A percentile compares a stretch with the other conserved stretches of the same genome.
phyloP scores from a whole-genome alignment of 305 asterid species.

The Fraxinus baroniana region DNA sequence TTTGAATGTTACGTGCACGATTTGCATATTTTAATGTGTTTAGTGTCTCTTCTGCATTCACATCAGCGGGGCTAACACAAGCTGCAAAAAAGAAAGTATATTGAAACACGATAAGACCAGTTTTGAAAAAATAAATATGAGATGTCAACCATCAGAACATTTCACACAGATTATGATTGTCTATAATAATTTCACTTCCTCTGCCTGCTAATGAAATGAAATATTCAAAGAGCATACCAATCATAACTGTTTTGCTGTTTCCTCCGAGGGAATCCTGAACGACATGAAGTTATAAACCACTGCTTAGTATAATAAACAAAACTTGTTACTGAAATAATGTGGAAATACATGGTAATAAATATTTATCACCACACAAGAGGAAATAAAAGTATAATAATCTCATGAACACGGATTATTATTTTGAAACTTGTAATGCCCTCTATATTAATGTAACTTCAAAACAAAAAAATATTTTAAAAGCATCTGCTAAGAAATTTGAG shows the following conservation, averaged over 20 bases:
- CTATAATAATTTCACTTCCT: background rate
- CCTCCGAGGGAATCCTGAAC: constrained; percentile 96
- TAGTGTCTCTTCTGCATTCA: constrained; percentile 66
- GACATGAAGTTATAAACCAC: constrained; percentile 13
- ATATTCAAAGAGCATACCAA: constrained; percentile 51
- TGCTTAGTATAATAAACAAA: constrained; percentile 21
- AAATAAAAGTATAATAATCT: background rate
- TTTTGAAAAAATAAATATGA: background rate
- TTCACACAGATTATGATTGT: background rate
- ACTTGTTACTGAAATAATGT: background rate
- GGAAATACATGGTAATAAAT: background rate
- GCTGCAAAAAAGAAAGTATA: constrained; percentile 40
- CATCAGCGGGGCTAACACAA: constrained; percentile 88
- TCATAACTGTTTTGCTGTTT: constrained; percentile 92
- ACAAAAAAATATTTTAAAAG: background rate
- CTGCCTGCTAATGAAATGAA: constrained; percentile 7
- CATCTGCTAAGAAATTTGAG: background rate
- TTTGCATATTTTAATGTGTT: constrained; percentile 91
- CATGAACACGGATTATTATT: background rate
- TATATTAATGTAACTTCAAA: background rate
- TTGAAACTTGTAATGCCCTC: background rate
- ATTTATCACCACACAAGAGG: background rate
- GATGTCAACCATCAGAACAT: background rate
- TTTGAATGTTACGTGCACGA: constrained; percentile 92
- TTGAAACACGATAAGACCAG: background rate